Conservation (phyloP, 2,329 filamentous ascomycete species). For the Cercospora sp. region DNA sequence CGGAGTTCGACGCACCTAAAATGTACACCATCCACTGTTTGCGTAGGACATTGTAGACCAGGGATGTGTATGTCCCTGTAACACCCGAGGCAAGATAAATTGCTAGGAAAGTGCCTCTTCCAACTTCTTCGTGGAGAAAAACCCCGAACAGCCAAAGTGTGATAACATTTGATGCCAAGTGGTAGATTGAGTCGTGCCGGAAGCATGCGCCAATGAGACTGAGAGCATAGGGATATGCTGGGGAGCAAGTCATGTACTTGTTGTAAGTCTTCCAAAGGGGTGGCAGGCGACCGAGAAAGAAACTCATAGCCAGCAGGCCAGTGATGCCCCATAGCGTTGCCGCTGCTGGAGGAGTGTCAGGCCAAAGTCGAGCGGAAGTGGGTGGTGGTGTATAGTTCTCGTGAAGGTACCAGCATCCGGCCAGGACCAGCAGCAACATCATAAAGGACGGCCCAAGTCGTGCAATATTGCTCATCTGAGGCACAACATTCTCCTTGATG, state of each 20-base stretch:
- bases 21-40: conserved; percentile 52
- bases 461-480: conserved; percentile 36
- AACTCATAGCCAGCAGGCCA: conserved; percentile 59
- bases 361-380: conserved; percentile 56
- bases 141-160: conserved; percentile 67
- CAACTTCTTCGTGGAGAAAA: conserved; percentile 68
- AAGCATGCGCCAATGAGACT: conserved; percentile 66
- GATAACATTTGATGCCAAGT: conserved; percentile 65
- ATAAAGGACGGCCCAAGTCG: conserved; percentile 51
- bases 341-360: conserved; percentile 61
- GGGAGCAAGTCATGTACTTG: conserved; percentile 64
- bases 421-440: conserved; percentile 41
- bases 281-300: conserved; percentile 62
- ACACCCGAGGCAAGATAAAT: conserved; percentile 63
- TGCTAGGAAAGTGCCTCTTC: conserved; percentile 67
- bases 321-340: conserved; percentile 66
- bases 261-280: conserved; percentile 67
- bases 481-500: conserved; percentile 38
- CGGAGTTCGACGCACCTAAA: conserved; percentile 66
- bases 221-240: conserved; percentile 64
- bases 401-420: conserved; percentile 47
- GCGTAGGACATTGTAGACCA: conserved; percentile 50
- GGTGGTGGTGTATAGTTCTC: conserved; percentile 53
- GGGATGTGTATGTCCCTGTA: conserved; percentile 59
- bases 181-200: conserved; percentile 64